These are phyloP conservation scores for Pugionium cornutum DNA, from an alignment of 345 rosid species.

Conservation along the genomic window DNA sequence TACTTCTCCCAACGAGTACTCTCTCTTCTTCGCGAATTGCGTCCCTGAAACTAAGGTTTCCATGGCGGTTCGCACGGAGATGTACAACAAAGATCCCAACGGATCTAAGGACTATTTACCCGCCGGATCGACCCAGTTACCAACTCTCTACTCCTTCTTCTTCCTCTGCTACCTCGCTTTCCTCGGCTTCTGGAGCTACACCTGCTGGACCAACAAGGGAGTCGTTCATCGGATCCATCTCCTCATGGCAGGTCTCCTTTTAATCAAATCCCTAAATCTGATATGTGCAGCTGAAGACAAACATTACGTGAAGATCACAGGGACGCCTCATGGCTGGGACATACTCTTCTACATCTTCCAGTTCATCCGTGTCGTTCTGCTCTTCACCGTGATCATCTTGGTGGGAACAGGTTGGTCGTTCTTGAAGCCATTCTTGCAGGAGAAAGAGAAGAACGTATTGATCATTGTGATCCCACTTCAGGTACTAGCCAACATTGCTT, in stretches of 20 bases:
- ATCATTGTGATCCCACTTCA: constrained; percentile 96
- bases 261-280: constrained; percentile 85
- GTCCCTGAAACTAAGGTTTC: constrained; percentile 74
- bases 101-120: constrained; percentile 66
- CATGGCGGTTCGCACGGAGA: constrained; percentile 77
- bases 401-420: constrained; percentile 99
- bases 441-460: constrained; percentile 94
- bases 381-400: constrained; percentile 89
- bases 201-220: constrained; percentile 47
- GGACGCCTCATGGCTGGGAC: constrained; percentile 99
- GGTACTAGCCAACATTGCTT: constrained; percentile 89
- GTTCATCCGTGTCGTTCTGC: constrained; percentile 76
- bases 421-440: constrained; percentile 89
- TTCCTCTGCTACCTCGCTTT: constrained; percentile 58
- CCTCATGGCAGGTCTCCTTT: constrained; percentile 68
- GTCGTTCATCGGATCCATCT: constrained; percentile 86
- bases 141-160: constrained; percentile 60
- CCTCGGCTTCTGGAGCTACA: constrained; percentile 66
- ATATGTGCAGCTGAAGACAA: constrained; percentile 91
- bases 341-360: constrained; percentile 86
- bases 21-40: constrained; percentile 90
- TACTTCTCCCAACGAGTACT: constrained; percentile 74
- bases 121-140: constrained; percentile 81
- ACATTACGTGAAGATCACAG: constrained; percentile 80
- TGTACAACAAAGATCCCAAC: constrained; percentile 64